Evolutionary conservation across 352 stramenopile genomes (phyloP), one percentile per base, ranked within the genome.

Genomic region (Globisporangium carolinianum): DNA sequence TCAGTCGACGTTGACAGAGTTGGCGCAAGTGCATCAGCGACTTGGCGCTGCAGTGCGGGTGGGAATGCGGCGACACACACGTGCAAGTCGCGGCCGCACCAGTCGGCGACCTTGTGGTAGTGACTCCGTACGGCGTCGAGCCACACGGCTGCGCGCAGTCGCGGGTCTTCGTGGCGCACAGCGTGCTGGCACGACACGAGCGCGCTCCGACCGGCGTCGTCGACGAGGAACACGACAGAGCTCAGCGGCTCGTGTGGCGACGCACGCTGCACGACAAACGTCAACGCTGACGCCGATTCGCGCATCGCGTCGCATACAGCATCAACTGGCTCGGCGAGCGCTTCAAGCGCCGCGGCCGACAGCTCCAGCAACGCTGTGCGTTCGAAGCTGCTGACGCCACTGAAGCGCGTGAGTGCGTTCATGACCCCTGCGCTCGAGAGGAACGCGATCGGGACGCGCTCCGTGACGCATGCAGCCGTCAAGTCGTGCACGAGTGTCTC

Each of bases 401-500:
- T 47, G 42, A 5, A 46, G 8, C 36, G 17, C 49, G 54, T 55
- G 17, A 53, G 11, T 35, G 55, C 47, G 7, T 9, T 36, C 14
- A 38, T 6, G 9, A 67, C 59, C 38, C 36, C n/a, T 6, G 11
- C 12, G 11, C 56, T 63, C 6, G 49, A 55, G 17, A 67, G 50
- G 39, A 60, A 67, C 5, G 55, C 41, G 14, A 63, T 14, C 8
- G 56, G 56, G 24, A 67, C 61, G 24, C 50, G 47, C 36, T 67
- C 56, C 10, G 32, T 39, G 17, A 67, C 36, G 35, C 61, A 67
- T 4, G 56, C 56, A 1, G 51, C 14, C 35, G 38, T 47, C 15
- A 67, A 49, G 2, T 43, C 51, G 4, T 51, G 55, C 10, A 63
- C 24, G 11, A 56, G 4, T 7, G 48, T 7, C 14, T 32, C 24